These are phyloP conservation scores for Inga oerstediana DNA, from an alignment of 306 rosid genomes.

Conservation along the genomic window DNA sequence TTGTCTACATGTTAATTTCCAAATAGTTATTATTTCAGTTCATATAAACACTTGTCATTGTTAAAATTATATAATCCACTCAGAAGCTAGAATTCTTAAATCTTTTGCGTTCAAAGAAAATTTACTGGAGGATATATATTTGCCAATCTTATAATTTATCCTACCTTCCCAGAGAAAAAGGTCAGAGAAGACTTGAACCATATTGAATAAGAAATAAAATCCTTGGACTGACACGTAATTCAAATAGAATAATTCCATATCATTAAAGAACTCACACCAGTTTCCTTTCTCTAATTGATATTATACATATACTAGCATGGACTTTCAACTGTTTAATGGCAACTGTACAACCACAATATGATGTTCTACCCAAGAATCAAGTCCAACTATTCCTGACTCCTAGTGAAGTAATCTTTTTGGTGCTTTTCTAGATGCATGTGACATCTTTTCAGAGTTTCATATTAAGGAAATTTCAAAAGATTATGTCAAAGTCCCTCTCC, in stretches of 20 bases:
- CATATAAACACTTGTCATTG: not conserved
- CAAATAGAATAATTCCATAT: conserved; percentile 34
- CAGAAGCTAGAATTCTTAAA: not conserved
- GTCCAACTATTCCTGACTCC: conserved; percentile 54
- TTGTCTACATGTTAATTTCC: not conserved
- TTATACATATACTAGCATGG: conserved; percentile 22
- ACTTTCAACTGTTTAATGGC: conserved; percentile 37
- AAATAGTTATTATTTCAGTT: not conserved
- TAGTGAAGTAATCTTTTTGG: conserved; percentile 47
- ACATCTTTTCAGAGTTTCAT: conserved; percentile 56
- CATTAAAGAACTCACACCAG: conserved; percentile 37
- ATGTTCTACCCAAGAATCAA: conserved; percentile 53
- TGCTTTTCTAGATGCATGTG: conserved; percentile 72
- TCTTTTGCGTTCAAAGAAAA: not conserved
- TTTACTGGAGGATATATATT: not conserved
- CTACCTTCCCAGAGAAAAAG: not conserved
- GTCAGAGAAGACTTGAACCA: conserved; percentile 22
- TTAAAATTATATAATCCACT: not conserved
- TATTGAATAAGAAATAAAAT: conserved; percentile 27
- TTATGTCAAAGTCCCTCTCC: conserved; percentile 50
- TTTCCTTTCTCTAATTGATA: conserved; percentile 36
- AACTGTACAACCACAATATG: conserved; percentile 5
- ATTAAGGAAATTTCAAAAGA: conserved; percentile 44
- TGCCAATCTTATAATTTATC: not conserved
- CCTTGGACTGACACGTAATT: conserved; percentile 9